A percentile compares a stretch with the other conserved stretches of the same genome.
phyloP scores from a whole-genome alignment of 768 basidiomycete species.

The Lentinula lateritia region DNA sequence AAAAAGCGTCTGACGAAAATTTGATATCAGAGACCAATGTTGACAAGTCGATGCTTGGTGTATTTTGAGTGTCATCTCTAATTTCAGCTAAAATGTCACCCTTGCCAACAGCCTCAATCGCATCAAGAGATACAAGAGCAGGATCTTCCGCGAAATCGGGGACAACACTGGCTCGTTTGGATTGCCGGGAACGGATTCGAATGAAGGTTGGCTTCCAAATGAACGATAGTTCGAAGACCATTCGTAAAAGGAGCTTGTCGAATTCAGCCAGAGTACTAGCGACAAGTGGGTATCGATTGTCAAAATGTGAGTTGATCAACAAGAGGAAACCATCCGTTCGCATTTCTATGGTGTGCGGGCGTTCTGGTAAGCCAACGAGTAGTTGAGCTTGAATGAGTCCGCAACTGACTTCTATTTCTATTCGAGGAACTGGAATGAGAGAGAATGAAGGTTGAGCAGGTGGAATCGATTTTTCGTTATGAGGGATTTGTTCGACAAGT shows the following conservation, averaged over 20 bases:
- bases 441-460: conserved; percentile 20
- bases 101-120: conserved; percentile 40
- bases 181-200: conserved; percentile 37
- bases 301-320: conserved; percentile 23
- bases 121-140: conserved; percentile 51
- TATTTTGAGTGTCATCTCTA: conserved; percentile 35
- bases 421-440: conserved; percentile 37
- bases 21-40: conserved; percentile 42
- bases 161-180: conserved; percentile 16
- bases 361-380: conserved; percentile 37
- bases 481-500: conserved; percentile 19
- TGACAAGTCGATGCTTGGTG: conserved; percentile 35
- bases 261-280: conserved; percentile 23
- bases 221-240: conserved; percentile 36
- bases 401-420: conserved; percentile 41
- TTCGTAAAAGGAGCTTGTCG: conserved; percentile 31
- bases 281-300: conserved; percentile 11
- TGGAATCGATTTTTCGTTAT: conserved; percentile 9
- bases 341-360: conserved; percentile 50
- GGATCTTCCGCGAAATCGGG: conserved; percentile 40
- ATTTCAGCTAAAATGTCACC: conserved; percentile 46
- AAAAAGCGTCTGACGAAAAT: conserved; percentile 50
- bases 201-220: conserved; percentile 48
- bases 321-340: conserved; percentile 48
- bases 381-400: conserved; percentile 48